Percentiles rank a stretch among this genome's conserved stretches.
These are phyloP conservation scores for Cladosporium sphaerospermum DNA, from an alignment of 2,329 filamentous ascomycete genomes.

Conservation along the genomic window DNA sequence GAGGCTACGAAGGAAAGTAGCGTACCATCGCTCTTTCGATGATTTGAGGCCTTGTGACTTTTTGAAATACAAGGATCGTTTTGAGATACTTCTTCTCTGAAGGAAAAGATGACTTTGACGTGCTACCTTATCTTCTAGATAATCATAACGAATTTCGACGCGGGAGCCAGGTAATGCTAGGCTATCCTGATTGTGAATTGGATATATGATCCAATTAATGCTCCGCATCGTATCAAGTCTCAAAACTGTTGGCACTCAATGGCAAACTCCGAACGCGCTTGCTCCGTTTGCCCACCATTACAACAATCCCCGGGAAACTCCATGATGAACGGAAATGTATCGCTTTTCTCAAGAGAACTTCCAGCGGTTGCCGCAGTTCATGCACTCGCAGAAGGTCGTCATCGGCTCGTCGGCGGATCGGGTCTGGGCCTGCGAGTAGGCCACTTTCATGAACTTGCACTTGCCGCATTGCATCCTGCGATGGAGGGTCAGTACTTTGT, in stretches of 20 bases:
- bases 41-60: too few relatives aligned
- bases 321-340: background rate
- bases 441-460: constrained; percentile 89
- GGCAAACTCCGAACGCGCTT: constrained; percentile 8
- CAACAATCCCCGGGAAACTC: background rate
- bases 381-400: constrained; percentile 52
- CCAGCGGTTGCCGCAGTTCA: constrained; percentile 46
- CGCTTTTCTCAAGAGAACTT: constrained; percentile 36
- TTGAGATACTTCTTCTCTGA: too few relatives aligned
- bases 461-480: constrained; percentile 83
- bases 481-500: constrained; percentile 37
- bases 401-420: constrained; percentile 87
- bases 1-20: too few relatives aligned
- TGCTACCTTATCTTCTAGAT: too few relatives aligned
- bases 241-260: background rate
- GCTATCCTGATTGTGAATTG: too few relatives aligned
- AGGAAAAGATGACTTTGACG: too few relatives aligned
- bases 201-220: too few relatives aligned
- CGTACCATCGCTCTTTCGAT: too few relatives aligned
- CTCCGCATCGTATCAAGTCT: background rate
- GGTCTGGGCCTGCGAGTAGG: constrained; percentile 94
- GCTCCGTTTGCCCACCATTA: constrained; percentile 1
- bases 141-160: too few relatives aligned
- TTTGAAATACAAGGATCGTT: too few relatives aligned
- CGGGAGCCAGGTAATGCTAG: too few relatives aligned